These are phyloP conservation scores for Penstemon barbatus DNA, from an alignment of 257 asterid species.

Conservation along the genomic window DNA sequence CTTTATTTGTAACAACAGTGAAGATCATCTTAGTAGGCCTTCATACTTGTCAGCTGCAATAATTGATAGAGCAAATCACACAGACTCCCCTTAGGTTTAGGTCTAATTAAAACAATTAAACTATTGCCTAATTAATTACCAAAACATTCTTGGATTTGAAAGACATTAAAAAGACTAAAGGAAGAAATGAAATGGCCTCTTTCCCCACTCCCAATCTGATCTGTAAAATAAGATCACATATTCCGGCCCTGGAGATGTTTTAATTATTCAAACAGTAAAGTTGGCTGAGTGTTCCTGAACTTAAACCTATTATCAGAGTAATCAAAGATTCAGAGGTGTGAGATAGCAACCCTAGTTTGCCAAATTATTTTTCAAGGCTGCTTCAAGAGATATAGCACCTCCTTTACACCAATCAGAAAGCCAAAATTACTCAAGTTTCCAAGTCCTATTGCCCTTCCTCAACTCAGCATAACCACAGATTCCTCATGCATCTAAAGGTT, in stretches of 20 bases:
- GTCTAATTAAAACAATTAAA: neutral
- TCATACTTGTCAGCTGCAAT: neutral
- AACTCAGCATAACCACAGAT: neutral
- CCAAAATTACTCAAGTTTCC: neutral
- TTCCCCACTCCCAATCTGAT: neutral
- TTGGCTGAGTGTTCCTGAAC: neutral
- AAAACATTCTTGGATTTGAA: too few relatives aligned
- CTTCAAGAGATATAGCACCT: neutral
- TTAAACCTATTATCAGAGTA: neutral
- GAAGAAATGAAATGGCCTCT: neutral
- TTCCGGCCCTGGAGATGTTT: neutral
- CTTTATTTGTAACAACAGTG: constrained; percentile 6
- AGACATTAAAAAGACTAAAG: neutral
- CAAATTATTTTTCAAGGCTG: neutral
- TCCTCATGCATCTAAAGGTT: neutral
- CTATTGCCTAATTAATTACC: neutral
- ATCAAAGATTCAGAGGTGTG: neutral
- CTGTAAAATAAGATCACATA: neutral
- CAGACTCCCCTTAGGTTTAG: neutral
- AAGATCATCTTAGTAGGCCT: neutral
- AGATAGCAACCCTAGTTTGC: neutral
- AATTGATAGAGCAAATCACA: constrained; percentile 2
- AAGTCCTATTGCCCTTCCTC: neutral
- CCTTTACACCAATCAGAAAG: neutral
- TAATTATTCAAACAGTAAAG: neutral